A percentile compares a stretch with the other conserved stretches of the same genome.
Conservation (phyloP, 1,284 basidiomycete species). For the Phylloporus sp. region DNA sequence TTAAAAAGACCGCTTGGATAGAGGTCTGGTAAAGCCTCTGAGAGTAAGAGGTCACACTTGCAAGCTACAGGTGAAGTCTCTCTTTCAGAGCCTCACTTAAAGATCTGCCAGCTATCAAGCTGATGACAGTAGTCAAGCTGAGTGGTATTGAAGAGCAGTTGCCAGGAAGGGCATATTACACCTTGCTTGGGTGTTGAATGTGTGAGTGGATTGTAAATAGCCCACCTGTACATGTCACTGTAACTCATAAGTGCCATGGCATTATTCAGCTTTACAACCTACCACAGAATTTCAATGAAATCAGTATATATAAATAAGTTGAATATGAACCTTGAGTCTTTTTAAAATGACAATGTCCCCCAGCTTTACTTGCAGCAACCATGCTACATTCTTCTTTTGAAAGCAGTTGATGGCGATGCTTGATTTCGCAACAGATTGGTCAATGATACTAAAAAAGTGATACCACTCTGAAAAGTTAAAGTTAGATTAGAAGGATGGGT, state of each 20-base stretch:
- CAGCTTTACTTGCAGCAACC: constrained; percentile 49
- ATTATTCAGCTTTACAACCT: constrained; percentile 41
- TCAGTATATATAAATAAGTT: neutral
- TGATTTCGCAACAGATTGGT: too few relatives aligned
- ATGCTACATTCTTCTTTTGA: constrained; percentile 45
- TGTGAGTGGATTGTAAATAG: constrained; percentile 31
- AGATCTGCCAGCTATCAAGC: constrained; percentile 61
- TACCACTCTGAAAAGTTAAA: too few relatives aligned
- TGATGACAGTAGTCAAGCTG: constrained; percentile 42
- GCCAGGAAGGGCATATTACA: constrained; percentile 37
- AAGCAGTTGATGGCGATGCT: constrained; percentile 52
- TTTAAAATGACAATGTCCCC: constrained; percentile 41
- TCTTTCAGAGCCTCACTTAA: constrained; percentile 27
- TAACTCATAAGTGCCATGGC: constrained; percentile 45
- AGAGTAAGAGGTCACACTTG: constrained; percentile 54
- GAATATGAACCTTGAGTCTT: constrained; percentile 31
- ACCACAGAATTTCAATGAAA: constrained; percentile 1
- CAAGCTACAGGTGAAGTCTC: constrained; percentile 16
- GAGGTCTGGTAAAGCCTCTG: constrained; percentile 50
- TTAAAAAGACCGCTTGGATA: constrained; percentile 62
- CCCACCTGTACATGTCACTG: constrained; percentile 41
- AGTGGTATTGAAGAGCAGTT: constrained; percentile 23
- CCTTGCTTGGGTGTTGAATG: constrained; percentile 32
- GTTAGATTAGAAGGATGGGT: too few relatives aligned
- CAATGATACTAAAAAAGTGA: too few relatives aligned